Conservation (phyloP, 805 yeast species). For the Cephaloascus fragrans region DNA sequence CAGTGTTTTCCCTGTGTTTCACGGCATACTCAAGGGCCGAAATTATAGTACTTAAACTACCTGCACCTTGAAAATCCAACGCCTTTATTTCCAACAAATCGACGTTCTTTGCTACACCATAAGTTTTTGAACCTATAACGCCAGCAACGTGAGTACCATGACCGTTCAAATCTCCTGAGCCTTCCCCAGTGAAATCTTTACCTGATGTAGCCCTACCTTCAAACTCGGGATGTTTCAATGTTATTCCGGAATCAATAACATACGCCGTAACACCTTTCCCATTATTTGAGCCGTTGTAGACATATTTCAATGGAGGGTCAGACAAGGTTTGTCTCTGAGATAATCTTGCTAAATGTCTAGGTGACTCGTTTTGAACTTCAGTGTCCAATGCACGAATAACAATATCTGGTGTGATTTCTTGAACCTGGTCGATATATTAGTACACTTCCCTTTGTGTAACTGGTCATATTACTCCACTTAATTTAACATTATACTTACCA, state of each 20-base stretch:
- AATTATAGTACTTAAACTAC: conserved; percentile 55
- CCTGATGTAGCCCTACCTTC: conserved; percentile 54
- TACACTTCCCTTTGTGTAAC: not conserved
- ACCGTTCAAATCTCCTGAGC: conserved; percentile 65
- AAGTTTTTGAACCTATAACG: conserved; percentile 65
- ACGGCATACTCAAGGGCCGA: conserved; percentile 62
- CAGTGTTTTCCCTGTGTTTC: conserved; percentile 33
- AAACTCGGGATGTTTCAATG: conserved; percentile 48
- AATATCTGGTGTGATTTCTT: conserved; percentile 61
- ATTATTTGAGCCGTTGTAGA: conserved; percentile 30
- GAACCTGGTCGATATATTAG: conserved; percentile 24
- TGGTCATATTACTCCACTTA: not conserved
- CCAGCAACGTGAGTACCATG: conserved; percentile 97
- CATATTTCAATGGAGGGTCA: conserved; percentile 25
- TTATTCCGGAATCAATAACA: conserved; percentile 80
- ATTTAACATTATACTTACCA: conserved; percentile 12
- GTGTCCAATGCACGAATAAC: conserved; percentile 45
- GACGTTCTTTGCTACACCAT: conserved; percentile 73
- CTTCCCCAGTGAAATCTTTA: conserved; percentile 51
- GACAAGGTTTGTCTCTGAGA: conserved; percentile 32
- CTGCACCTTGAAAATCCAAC: conserved; percentile 57
- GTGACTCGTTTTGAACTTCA: conserved; percentile 33
- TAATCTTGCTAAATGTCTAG: conserved; percentile 58
- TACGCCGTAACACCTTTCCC: conserved; percentile 67
- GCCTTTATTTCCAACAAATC: conserved; percentile 68